Conservation (phyloP, 2,329 filamentous ascomycete species). For the Aspergillus sp. region DNA sequence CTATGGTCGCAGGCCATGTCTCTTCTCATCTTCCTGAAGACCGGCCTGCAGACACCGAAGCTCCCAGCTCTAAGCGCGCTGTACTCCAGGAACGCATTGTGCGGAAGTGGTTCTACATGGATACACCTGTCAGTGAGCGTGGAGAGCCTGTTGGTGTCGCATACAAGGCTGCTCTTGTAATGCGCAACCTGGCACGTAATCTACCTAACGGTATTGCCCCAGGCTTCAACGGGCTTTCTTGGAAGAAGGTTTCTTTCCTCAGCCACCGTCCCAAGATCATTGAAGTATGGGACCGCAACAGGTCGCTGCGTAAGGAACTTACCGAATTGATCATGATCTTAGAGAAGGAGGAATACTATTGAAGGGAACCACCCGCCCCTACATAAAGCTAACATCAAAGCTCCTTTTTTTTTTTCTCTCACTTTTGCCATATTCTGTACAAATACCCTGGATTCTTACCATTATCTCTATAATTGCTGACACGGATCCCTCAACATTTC, state of each 20-base stretch:
- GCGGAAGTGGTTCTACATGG: slow-evolving; percentile 41
- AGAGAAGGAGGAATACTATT: slow-evolving; percentile 39
- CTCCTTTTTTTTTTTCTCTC: not conserved
- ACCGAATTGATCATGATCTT: slow-evolving; percentile 45
- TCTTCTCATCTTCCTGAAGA: slow-evolving; percentile 41
- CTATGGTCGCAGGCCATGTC: slow-evolving; percentile 41
- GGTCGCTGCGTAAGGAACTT: slow-evolving; percentile 42
- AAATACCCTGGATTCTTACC: slow-evolving; percentile 20
- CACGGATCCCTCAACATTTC: not conserved
- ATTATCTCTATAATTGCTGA: slow-evolving; percentile 10
- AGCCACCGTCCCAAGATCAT: slow-evolving; percentile 39
- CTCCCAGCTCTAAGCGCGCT: slow-evolving; percentile 35
- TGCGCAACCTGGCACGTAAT: slow-evolving; percentile 48
- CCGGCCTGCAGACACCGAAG: slow-evolving; percentile 31
- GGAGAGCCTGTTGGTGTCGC: slow-evolving; percentile 46
- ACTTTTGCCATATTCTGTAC: slow-evolving; percentile 14
- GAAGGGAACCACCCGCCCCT: slow-evolving; percentile 11
- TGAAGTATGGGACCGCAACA: slow-evolving; percentile 41
- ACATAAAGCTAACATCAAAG: not conserved
- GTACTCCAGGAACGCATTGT: slow-evolving; percentile 41
- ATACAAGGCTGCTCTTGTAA: slow-evolving; percentile 47
- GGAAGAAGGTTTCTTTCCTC: slow-evolving; percentile 43
- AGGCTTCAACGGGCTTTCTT: slow-evolving; percentile 31
- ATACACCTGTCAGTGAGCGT: slow-evolving; percentile 43
- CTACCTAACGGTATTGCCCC: slow-evolving; percentile 35